These are phyloP conservation scores for Phyllachora maydis DNA, from an alignment of 2,329 filamentous ascomycete species.

Conservation along the genomic window DNA sequence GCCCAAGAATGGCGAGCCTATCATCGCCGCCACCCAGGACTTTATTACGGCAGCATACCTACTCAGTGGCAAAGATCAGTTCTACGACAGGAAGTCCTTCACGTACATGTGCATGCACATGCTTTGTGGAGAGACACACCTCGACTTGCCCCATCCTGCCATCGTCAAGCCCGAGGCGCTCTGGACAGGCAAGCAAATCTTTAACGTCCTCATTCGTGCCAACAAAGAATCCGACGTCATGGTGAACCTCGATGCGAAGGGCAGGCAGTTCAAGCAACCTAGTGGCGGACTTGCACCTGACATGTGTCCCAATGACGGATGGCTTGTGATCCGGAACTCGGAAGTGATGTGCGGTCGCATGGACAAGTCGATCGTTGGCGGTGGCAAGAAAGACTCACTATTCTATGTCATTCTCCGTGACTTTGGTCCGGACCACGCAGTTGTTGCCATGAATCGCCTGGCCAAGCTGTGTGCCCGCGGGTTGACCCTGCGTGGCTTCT, in stretches of 20 bases:
- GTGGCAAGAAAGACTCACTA: constrained; percentile 92
- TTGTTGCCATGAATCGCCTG: constrained; percentile 80
- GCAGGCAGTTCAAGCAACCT: constrained; percentile 55
- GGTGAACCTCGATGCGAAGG: constrained; percentile 86
- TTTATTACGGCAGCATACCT: constrained; percentile 94
- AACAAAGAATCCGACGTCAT: constrained; percentile 66
- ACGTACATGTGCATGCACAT: constrained; percentile 85
- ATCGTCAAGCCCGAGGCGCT: constrained; percentile 69
- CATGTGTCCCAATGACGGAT: constrained; percentile 74
- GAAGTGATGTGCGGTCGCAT: constrained; percentile 94
- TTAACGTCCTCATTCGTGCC: constrained; percentile 77
- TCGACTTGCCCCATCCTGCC: constrained; percentile 74
- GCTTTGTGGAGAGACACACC: constrained; percentile 46
- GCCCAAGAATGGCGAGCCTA: constrained; percentile 92
- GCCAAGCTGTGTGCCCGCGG: constrained; percentile 78
- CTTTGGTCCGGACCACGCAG: constrained; percentile 76
- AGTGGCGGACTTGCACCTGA: constrained; percentile 37
- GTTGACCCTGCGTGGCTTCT: constrained; percentile 82
- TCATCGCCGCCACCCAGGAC: constrained; percentile 97
- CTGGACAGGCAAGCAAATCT: constrained; percentile 96
- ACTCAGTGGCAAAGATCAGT: constrained; percentile 78
- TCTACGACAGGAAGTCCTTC: constrained; percentile 78
- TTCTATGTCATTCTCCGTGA: constrained; percentile 95
- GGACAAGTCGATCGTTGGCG: constrained; percentile 95
- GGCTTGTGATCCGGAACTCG: constrained; percentile 84